Conservation (phyloP, 495 filamentous ascomycete species). For the Alectoria sarmentosa region DNA sequence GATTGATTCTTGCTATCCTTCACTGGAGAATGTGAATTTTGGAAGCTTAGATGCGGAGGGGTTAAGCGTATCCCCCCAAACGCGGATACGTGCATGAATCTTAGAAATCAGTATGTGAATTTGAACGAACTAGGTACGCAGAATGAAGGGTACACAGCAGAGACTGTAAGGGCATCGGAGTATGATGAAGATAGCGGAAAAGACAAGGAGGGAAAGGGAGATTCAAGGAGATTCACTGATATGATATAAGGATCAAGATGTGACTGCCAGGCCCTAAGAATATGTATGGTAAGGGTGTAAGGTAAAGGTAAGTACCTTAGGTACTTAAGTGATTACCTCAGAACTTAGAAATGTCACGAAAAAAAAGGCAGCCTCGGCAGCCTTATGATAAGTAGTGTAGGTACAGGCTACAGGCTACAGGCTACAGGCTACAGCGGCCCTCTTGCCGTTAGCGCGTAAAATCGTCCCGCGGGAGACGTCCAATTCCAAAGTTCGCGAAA, state of each 20-base stretch:
- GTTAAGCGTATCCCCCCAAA: not conserved
- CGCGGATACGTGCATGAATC: not conserved
- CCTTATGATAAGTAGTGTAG: too few species aligned
- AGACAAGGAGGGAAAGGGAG: not conserved
- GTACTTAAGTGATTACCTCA: too few species aligned
- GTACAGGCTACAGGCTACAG: too few species aligned
- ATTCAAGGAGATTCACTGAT: not conserved
- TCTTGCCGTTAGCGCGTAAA: conserved; percentile 5
- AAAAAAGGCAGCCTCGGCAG: conserved; percentile 1
- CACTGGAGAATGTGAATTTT: not conserved
- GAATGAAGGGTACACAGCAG: not conserved
- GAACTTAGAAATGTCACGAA: not conserved
- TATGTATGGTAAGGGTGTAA: too few species aligned
- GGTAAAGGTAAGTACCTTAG: too few species aligned
- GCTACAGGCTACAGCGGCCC: too few species aligned
- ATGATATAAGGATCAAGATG: not conserved
- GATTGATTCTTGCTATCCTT: not conserved
- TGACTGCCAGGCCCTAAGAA: too few species aligned
- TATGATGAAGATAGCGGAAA: too few species aligned
- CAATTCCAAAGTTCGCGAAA: conserved; percentile 1
- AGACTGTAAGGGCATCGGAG: not conserved
- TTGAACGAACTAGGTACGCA: too few species aligned
- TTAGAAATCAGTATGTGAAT: not conserved
- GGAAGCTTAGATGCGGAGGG: not conserved
- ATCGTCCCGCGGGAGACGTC: not conserved